Percentiles rank a stretch among this genome's conserved stretches.
phyloP scores from a whole-genome alignment of 177 flowering plant species.

The Vitis hybrid region DNA sequence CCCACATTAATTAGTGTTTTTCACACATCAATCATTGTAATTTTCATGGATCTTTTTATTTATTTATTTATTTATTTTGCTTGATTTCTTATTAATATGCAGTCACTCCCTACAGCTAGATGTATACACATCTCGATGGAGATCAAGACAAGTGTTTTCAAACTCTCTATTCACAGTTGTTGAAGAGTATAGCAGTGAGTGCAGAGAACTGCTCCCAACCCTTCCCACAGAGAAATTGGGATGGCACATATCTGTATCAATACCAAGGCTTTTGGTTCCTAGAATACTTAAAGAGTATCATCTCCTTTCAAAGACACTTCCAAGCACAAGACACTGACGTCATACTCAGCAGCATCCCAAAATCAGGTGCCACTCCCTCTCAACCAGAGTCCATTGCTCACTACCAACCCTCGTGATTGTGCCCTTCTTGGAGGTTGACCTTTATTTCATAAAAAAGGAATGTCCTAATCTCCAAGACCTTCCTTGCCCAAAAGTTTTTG shows the following conservation, averaged over 20 bases:
- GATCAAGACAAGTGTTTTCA: no score
- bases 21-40: no score
- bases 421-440: constrained; percentile 8
- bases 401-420: constrained; percentile 15
- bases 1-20: no score
- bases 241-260: constrained; percentile 24
- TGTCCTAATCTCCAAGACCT: neutral
- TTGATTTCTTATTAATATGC: no score
- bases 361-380: constrained; percentile 37
- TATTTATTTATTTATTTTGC: no score
- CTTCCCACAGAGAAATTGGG: constrained; percentile 37
- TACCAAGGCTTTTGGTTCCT: constrained; percentile 40
- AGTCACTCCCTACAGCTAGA: no score
- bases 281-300: constrained; percentile 28
- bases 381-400: constrained; percentile 7
- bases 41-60: no score
- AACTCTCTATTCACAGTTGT: constrained; percentile 2
- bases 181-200: constrained; percentile 9
- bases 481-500: constrained; percentile 3
- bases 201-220: constrained; percentile 16
- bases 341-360: constrained; percentile 33
- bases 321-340: constrained; percentile 25
- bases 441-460: no score
- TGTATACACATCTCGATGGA: no score
- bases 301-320: constrained; percentile 34